A percentile compares a stretch with the other conserved stretches of the same genome.
phyloP scores from a whole-genome alignment of 169 alveolate genomes.

The Ichthyophthirius multifiliis region DNA sequence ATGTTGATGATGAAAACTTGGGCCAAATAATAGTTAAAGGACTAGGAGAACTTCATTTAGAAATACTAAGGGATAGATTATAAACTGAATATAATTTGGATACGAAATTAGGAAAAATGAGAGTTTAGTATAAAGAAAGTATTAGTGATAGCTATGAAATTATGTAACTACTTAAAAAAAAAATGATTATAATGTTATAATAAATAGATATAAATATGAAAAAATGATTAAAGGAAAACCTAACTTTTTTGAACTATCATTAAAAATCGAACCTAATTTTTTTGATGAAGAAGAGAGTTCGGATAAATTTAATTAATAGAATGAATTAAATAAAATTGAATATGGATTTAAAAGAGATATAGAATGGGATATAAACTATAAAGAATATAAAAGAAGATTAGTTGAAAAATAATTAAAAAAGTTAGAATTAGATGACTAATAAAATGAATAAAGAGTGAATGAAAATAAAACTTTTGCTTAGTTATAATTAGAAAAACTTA shows the following conservation, averaged over 20 bases:
- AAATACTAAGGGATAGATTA: conserved; percentile 91
- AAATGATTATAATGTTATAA: conserved; percentile 42
- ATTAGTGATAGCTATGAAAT: conserved; percentile 1
- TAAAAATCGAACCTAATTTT: conserved; percentile 21
- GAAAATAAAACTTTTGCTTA: not conserved
- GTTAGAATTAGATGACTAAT: not conserved
- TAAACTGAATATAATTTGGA: conserved; percentile 88
- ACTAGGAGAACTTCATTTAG: conserved; percentile 96
- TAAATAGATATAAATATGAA: not conserved
- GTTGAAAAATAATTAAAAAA: not conserved
- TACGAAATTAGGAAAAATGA: conserved; percentile 87
- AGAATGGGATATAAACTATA: conserved; percentile 27
- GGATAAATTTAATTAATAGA: not conserved
- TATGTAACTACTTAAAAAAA: conserved; percentile 91
- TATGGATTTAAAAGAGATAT: conserved; percentile 32
- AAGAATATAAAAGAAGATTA: conserved; percentile 26
- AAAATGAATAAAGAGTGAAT: not conserved
- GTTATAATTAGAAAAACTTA: not conserved
- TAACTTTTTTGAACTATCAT: not conserved
- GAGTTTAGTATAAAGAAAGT: conserved; percentile 85
- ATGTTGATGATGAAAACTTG: conserved; percentile 76
- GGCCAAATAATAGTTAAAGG: conserved; percentile 85
- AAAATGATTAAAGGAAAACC: conserved; percentile 34
- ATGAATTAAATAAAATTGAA: conserved; percentile 10
- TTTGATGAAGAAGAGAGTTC: not conserved